Evolutionary conservation across 148 eudicot species (phyloP).

Genomic region (Rhododendron williamsianum): DNA sequence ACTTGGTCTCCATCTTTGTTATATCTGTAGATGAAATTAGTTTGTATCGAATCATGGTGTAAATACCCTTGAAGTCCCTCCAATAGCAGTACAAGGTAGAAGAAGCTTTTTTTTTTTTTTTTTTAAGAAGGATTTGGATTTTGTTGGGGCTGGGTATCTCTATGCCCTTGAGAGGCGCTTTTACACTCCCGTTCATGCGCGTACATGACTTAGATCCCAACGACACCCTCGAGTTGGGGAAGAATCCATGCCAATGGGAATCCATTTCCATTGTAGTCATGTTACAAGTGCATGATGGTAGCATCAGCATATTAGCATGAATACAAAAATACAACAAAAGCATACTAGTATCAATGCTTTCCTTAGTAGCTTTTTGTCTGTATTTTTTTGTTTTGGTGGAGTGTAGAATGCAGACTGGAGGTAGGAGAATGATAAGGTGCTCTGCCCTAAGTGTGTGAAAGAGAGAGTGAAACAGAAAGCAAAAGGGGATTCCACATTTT

Average conservation of each 20-base stretch:
- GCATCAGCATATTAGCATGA: not conserved
- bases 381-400: not conserved
- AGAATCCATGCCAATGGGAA: not conserved
- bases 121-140: not conserved
- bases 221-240: not conserved
- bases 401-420: not conserved
- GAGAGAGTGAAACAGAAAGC: conserved; percentile 8
- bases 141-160: not conserved
- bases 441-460: not conserved
- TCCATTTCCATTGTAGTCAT: not conserved
- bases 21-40: not conserved
- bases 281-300: not conserved
- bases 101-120: not conserved
- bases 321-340: no score
- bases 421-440: not conserved
- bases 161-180: not conserved
- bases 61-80: not conserved
- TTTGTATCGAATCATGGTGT: not conserved
- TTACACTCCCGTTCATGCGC: no score
- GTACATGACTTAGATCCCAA: not conserved
- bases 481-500: not conserved
- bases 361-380: not conserved
- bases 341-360: no score
- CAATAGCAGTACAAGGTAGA: not conserved
- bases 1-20: not conserved